Evolutionary conservation across 352 stramenopile genomes (phyloP).

Genomic region (Globisporangium yorkense): DNA sequence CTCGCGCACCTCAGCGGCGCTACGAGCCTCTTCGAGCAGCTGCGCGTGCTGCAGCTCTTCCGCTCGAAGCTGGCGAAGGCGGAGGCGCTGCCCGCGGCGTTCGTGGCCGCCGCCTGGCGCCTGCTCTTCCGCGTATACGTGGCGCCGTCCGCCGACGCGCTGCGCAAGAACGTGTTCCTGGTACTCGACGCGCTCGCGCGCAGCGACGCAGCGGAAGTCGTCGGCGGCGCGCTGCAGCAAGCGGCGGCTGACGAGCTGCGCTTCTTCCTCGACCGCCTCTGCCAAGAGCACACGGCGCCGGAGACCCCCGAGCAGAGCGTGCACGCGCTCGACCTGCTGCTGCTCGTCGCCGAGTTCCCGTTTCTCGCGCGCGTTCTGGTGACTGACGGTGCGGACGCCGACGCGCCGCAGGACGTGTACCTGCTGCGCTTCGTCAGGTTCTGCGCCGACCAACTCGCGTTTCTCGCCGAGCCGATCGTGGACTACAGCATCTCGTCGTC

Average conservation of each 20-base stretch:
- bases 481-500: slow-evolving; percentile 24
- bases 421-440: slow-evolving; percentile 44
- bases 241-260: slow-evolving; percentile 35
- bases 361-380: slow-evolving; percentile 41
- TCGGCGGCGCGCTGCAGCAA: slow-evolving; percentile 11
- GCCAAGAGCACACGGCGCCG: slow-evolving; percentile 9
- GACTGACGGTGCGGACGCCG: slow-evolving; percentile 15
- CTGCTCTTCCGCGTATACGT: slow-evolving; percentile 60
- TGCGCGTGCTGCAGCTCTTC: slow-evolving; percentile 72
- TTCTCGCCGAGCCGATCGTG: slow-evolving; percentile 45
- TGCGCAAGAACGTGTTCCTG: slow-evolving; percentile 68
- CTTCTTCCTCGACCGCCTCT: slow-evolving; percentile 28
- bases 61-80: slow-evolving; percentile 45
- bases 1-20: slow-evolving; percentile 30
- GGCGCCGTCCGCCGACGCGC: slow-evolving; percentile 18
- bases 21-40: slow-evolving; percentile 48
- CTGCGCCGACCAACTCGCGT: slow-evolving; percentile 47
- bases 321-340: slow-evolving; percentile 37
- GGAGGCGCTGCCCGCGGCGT: slow-evolving; percentile 2
- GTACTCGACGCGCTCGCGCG: slow-evolving; percentile 47
- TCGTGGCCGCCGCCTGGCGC: slow-evolving; percentile 36
- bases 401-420: slow-evolving; percentile 9
- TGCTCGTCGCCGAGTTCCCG: slow-evolving; percentile 56
- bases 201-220: slow-evolving; percentile 6
- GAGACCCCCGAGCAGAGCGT: slow-evolving; percentile 25